These are phyloP conservation scores for Chytriomyces sp. DNA, from an alignment of 192 early-diverging fungal species.

Conservation along the genomic window DNA sequence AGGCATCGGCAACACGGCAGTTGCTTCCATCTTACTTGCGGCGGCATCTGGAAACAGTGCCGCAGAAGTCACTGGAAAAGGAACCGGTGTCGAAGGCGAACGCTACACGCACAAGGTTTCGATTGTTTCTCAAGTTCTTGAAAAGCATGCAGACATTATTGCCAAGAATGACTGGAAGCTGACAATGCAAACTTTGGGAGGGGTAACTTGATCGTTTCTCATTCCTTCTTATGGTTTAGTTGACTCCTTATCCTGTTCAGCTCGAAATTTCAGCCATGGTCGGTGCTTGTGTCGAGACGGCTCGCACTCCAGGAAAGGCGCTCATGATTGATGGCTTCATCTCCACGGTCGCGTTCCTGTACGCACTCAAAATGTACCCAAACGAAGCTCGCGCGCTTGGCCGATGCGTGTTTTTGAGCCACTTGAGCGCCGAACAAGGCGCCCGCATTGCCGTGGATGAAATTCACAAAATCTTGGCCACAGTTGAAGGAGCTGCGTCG, in stretches of 20 bases:
- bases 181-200: constrained; percentile 3
- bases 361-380: constrained; percentile 24
- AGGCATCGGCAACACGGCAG: constrained; percentile 43
- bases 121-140: neutral
- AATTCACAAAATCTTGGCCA: neutral
- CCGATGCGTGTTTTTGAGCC: constrained; percentile 9
- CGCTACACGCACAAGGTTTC: constrained; percentile 21
- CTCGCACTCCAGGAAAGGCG: neutral
- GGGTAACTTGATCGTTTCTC: constrained; percentile 4
- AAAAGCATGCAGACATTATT: constrained; percentile 18
- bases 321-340: constrained; percentile 41
- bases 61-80: constrained; percentile 31
- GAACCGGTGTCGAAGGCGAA: constrained; percentile 37
- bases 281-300: constrained; percentile 1
- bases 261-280: constrained; percentile 41
- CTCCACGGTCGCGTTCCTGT: constrained; percentile 30
- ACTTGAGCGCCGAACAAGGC: constrained; percentile 4
- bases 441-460: constrained; percentile 23
- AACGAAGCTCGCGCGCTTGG: constrained; percentile 9
- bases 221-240: neutral
- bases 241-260: neutral
- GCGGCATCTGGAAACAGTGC: constrained; percentile 27
- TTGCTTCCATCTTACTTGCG: constrained; percentile 24
- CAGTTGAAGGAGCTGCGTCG: neutral
- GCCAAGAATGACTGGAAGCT: constrained; percentile 5